These are phyloP conservation scores for Saccharomyces pastorianus DNA, from an alignment of 1,139 yeast species.

Conservation along the genomic window DNA sequence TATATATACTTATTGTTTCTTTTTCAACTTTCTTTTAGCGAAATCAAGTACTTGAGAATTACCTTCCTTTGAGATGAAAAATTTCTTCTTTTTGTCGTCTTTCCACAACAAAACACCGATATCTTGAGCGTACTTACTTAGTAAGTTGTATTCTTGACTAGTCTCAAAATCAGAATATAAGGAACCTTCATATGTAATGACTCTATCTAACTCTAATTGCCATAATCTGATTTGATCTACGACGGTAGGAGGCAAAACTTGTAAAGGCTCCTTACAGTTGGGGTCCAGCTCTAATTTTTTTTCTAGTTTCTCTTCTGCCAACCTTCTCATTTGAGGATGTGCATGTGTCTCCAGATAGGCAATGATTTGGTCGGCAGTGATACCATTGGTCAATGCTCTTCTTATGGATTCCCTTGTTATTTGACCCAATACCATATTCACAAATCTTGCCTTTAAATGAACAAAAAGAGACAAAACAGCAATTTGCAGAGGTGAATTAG, in stretches of 20 bases:
- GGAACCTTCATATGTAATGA: conserved; percentile 80
- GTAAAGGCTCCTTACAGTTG: conserved; percentile 49
- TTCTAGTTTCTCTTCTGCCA: conserved; percentile 60
- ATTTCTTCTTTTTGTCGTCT: conserved; percentile 56
- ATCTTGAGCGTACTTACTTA: conserved; percentile 75
- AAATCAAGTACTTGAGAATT: conserved; percentile 78
- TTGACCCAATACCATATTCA: conserved; percentile 90
- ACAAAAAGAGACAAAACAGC: conserved; percentile 86
- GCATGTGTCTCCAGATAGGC: conserved; percentile 87
- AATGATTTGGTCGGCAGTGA: conserved; percentile 90
- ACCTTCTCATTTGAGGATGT: conserved; percentile 78
- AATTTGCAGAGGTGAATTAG: conserved; percentile 90
- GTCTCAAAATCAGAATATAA: conserved; percentile 77
- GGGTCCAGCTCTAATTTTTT: conserved; percentile 58
- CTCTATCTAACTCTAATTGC: conserved; percentile 93
- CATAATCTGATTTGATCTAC: conserved; percentile 91
- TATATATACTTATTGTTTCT: conserved; percentile 15
- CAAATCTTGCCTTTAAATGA: conserved; percentile 72
- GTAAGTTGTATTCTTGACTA: conserved; percentile 65
- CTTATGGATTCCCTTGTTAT: conserved; percentile 88
- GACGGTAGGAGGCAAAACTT: conserved; percentile 85
- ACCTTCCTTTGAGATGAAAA: conserved; percentile 81
- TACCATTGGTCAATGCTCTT: conserved; percentile 76
- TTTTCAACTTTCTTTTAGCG: conserved; percentile 50
- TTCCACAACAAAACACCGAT: conserved; percentile 87